Conservation (phyloP, 805 yeast genomes). For the Hanseniaspora taiwanica region DNA sequence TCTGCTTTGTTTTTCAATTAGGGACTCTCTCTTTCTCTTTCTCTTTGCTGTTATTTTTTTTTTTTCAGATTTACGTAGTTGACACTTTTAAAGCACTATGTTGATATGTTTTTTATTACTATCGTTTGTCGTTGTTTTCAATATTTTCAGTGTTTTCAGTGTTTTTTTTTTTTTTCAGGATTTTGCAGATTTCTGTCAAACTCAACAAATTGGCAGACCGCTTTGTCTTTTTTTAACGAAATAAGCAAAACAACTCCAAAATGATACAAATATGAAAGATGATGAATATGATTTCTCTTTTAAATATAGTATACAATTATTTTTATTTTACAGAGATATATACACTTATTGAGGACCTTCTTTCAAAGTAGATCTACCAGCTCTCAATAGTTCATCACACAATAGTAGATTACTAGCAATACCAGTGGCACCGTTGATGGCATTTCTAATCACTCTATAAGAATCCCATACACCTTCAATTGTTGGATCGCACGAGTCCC, state of each 20-base stretch:
- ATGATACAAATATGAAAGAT: too few species aligned
- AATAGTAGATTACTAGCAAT: constrained; percentile 83
- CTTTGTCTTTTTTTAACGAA: too few species aligned
- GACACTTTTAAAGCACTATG: too few species aligned
- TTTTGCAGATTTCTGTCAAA: too few species aligned
- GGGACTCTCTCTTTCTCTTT: not conserved
- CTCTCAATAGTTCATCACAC: constrained; percentile 93
- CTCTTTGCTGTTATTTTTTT: not conserved
- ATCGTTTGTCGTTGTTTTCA: too few species aligned
- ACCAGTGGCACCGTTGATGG: constrained; percentile 83
- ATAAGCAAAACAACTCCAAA: too few species aligned
- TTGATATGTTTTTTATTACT: too few species aligned
- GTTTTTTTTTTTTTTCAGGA: too few species aligned
- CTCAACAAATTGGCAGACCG: too few species aligned
- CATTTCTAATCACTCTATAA: constrained; percentile 85
- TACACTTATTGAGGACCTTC: constrained; percentile 25
- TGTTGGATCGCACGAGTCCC: constrained; percentile 92
- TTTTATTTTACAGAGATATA: not conserved
- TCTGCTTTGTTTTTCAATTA: constrained; percentile 7
- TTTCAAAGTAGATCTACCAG: constrained; percentile 88
- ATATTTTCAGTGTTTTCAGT: too few species aligned
- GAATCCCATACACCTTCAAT: constrained; percentile 96
- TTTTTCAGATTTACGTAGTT: not conserved
- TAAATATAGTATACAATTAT: not conserved
- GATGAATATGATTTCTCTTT: too few species aligned